Evolutionary conservation across 441 rosid species (phyloP), one percentile per base, ranked within the genome.

Genomic region (Jatropha podagrica): DNA sequence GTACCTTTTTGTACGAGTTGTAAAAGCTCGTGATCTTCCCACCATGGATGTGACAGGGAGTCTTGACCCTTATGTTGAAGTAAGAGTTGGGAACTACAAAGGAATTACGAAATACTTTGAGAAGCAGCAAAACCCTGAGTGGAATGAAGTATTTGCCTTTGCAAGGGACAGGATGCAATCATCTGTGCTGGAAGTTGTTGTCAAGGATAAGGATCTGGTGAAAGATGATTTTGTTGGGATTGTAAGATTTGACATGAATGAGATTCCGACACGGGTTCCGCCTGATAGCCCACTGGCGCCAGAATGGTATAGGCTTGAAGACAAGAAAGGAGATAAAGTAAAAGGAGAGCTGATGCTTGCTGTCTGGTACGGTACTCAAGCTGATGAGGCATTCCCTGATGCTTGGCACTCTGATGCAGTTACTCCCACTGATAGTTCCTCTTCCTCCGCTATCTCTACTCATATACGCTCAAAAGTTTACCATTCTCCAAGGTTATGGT

Each of bases 331-430:
- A 20, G 92, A 76, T 76, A 93, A 91, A 78, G 77, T 5, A 51
- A 87, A 80, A 65, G 98, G 95, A 3, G 98, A 96, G 71, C 75
- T 96, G 73, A 96, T 96, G 99, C 83, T 92, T 41, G 90, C 97
- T 26, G 93, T 96, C 75, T 96, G 99, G 99, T 86, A 84, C 71
- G 96, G 99, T 65, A 93, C 99, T 7, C 99, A 96, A 79, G 98
- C 97, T 15, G 98, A 96, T 41, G 99, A 93, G 83, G 92, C 98
- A 52, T 96, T 90, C 75, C 85, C 98, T 56, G 94, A 94, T 73
- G 97, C 98, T 71, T 89, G 88, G 82, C 93, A 91, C 71, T 92
- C 98, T 1, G 98, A 96, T 85, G 85, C 96, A 67, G 74, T 88
- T 77, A 72, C 82, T 71, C 86, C 94, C 4, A 27, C 77, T 26